Evolutionary conservation across 1,139 yeast species (phyloP), one percentile per base, ranked within the genome.

Genomic region (Candida smagusa): DNA sequence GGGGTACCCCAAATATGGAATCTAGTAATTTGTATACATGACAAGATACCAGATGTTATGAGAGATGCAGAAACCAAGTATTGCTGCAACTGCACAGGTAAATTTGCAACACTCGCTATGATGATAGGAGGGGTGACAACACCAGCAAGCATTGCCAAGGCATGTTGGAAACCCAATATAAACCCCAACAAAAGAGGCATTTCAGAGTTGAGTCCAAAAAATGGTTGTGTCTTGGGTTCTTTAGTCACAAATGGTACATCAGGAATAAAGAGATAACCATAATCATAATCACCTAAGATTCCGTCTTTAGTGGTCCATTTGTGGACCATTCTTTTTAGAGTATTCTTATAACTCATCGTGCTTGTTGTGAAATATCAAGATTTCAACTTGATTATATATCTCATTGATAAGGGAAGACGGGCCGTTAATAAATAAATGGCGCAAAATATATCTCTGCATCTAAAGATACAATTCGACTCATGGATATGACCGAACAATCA

Each of bases 101-200:
- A 68, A 57, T 84, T 72, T 16, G 90, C 89, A 22, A 74, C 62
- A 7, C 66, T 52, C 1, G 89, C 66, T 35, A 85, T 83, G 49
- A 86, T 68, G 40, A 87, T 63, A 2, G 96, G 94, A 5, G 96
- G 95, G n/a, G 95, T 71, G 30, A 84, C 84, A 35, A 89, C 78
- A 52, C 96, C 96, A 7, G 95, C 96, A 63, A 89, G 65, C 95
- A 88, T 86, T 31, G 96, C 83, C 48, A 89, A 65, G 1, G 95
- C 69, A 57, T 89, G 97, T 63, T 88, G 96, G 48, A 89, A 72
- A 11, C 96, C 96, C 32, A 89, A 72, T 6, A 88, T 47, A 38
- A 84, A 61, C 1, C 95, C 95, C 38, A 88, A 66, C 9, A 84
- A 54, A 13, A 87, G 50, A 0, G 97, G 97, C 79, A 89, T 81